Conservation (phyloP, 768 basidiomycete species). For the Lentinula sp. region DNA sequence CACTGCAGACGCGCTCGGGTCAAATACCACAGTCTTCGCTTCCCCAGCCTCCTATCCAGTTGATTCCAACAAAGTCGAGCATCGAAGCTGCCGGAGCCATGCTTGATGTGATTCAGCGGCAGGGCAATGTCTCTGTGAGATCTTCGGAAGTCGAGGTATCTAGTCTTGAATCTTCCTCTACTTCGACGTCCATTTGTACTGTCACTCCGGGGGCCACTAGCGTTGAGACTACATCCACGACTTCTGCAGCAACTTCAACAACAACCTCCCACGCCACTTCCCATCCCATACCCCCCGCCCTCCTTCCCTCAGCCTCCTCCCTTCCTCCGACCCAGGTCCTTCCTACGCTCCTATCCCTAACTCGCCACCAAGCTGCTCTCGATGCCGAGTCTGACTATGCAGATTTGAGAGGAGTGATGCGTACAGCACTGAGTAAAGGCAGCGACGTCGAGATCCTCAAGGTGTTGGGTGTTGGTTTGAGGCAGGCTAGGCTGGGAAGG, state of each 20-base stretch:
- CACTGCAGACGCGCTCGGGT: not conserved
- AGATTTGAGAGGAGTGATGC: constrained; percentile 55
- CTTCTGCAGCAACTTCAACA: not conserved
- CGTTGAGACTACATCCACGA: not conserved
- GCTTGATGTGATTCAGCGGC: not conserved
- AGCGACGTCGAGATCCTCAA: constrained; percentile 61
- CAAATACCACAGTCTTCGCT: not conserved
- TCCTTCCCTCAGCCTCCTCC: not conserved
- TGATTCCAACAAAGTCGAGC: not conserved
- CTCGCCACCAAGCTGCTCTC: constrained; percentile 31
- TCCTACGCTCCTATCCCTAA: constrained; percentile 18
- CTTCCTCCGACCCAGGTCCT: constrained; percentile 10
- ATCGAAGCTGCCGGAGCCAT: not conserved
- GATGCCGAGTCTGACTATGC: constrained; percentile 50
- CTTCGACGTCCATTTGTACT: not conserved
- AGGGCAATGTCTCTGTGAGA: not conserved
- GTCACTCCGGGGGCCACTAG: not conserved
- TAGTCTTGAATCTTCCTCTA: not conserved
- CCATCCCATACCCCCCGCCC: not conserved
- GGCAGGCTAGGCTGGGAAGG: not conserved
- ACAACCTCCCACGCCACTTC: too few relatives aligned
- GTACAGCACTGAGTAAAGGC: constrained; percentile 46
- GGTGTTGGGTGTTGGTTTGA: constrained; percentile 39
- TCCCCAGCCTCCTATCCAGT: not conserved
- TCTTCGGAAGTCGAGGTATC: not conserved